Base-by-base conservation (phyloP, 352 stramenopile species). In the Globisporangium takayamanum region DNA sequence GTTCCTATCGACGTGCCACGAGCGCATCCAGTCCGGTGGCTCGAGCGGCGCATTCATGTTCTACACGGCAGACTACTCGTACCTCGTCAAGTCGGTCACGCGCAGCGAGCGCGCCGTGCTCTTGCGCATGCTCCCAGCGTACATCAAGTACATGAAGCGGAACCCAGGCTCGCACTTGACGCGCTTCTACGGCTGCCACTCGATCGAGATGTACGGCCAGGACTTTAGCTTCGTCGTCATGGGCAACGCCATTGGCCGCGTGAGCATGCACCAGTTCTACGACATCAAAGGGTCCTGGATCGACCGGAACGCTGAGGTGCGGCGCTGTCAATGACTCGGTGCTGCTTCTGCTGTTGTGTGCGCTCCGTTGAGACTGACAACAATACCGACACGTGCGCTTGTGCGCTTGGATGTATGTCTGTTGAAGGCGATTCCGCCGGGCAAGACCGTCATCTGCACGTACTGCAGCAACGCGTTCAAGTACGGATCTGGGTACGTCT, bases 1-100 rank as follows among this genome's bases (percentile, higher is more conserved):
- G 5, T 93, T 96, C 28, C 50, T 93, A 18, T 62, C 80, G 1
- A 96, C 87, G 0, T 92, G 80, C 58, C 84, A 95, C 59, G 88
- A 96, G 53, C 77, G 84, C 10, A 80, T 96, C 48, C 59, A 88
- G 58, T 88, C 79, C 8, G 86, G 87, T 0, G 88, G 88, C 11
- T 91, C 87, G n/a, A 91, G 74, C 50, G 88, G 84, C 20, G 88
- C 79, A 33, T 97, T 97, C 64, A 94, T 97, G 80, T 97, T 97
- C 63, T 96, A 90, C 65, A 95, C 85, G 8, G 81, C 84, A 5
- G 86, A 96, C 56, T 92, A 94, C 46, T 66, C 79, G 3, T 96
- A 89, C 53, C 65, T 97, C 45, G 86, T 96, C 52, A 97, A 97
- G 60, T 92, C 86, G 1, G 86, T 95, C 39, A 93, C 78, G 50